Conservation (phyloP, 1,284 basidiomycete genomes). For the Fomitopsis betulina region DNA sequence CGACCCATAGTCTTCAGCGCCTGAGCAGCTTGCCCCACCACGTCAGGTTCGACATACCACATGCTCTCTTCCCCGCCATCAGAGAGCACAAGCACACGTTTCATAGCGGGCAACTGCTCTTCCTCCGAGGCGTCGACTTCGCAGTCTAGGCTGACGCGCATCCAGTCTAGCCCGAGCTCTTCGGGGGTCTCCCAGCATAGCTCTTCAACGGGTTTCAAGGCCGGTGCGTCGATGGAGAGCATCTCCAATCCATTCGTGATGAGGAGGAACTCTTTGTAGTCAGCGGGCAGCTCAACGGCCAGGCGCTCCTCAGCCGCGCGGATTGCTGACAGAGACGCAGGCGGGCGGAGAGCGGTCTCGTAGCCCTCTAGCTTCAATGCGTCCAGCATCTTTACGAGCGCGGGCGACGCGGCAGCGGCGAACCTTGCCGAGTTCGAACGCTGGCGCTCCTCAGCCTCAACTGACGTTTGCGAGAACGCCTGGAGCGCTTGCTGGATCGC, state of each 20-base stretch:
- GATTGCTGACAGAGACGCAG: background rate
- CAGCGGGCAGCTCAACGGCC: background rate
- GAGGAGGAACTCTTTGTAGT: background rate
- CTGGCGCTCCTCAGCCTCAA: background rate
- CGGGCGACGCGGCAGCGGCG: background rate
- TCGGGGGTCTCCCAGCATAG: background rate
- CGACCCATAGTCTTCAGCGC: background rate
- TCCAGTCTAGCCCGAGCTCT: background rate
- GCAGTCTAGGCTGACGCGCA: background rate
- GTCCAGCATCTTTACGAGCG: background rate
- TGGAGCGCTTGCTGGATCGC: background rate
- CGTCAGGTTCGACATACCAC: background rate
- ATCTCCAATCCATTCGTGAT: background rate
- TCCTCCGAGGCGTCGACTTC: background rate
- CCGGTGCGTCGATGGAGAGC: background rate
- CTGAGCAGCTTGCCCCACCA: background rate
- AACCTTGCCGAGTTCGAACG: background rate
- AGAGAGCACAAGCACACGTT: background rate
- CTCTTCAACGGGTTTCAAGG: background rate
- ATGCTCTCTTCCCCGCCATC: conserved; percentile 8
- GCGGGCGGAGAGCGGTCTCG: background rate
- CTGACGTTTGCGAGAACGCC: background rate
- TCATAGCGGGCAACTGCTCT: background rate
- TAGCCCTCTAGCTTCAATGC: background rate
- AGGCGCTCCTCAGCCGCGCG: background rate